Conservation (phyloP, 441 rosid genomes). For the Adansonia gregorii region DNA sequence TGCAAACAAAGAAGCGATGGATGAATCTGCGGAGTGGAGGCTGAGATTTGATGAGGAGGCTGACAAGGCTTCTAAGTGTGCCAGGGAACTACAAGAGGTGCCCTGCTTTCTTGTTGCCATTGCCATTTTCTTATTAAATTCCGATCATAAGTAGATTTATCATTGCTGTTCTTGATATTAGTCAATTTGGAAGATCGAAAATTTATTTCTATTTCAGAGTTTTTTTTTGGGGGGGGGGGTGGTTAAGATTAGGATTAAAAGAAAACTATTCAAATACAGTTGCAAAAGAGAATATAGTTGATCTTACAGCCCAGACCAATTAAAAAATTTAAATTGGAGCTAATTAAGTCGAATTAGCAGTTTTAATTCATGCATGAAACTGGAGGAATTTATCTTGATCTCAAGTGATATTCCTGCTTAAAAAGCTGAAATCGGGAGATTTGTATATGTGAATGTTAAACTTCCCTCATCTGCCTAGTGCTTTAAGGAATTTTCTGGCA, state of each 20-base stretch:
- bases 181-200: not conserved
- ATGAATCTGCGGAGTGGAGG: conserved; percentile 97
- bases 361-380: not conserved
- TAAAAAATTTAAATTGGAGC: not conserved
- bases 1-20: conserved; percentile 90
- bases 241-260: not conserved
- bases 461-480: not conserved
- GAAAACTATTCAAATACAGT: not conserved
- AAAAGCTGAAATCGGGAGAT: not conserved
- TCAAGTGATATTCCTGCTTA: not conserved
- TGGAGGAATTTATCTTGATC: not conserved
- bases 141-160: not conserved
- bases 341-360: not conserved
- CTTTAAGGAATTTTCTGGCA: not conserved
- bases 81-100: conserved; percentile 65
- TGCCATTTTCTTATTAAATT: not conserved
- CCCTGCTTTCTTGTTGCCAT: not conserved
- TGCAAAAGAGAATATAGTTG: not conserved
- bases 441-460: not conserved
- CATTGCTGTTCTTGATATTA: not conserved
- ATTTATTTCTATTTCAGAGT: not conserved
- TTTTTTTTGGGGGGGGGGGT: not conserved
- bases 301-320: not conserved
- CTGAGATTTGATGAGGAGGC: conserved; percentile 68
- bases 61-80: conserved; percentile 67